phyloP scores from a whole-genome alignment of 495 filamentous ascomycete species.

The Aspergillus asperescens region DNA sequence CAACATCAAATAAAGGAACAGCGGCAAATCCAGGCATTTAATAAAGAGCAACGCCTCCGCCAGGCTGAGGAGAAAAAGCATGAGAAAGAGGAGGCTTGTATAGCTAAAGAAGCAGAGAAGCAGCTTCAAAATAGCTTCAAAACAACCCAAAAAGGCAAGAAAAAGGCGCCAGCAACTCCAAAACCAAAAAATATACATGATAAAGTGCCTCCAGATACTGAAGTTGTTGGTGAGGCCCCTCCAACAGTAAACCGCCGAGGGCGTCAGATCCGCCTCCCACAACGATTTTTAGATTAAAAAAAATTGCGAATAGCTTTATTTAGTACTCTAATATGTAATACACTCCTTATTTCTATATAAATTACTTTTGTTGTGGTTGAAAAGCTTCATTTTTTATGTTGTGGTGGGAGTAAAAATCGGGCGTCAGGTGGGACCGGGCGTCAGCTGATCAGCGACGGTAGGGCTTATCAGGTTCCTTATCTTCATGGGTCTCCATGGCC shows the following conservation, averaged over 20 bases:
- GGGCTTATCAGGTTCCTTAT: too few relatives aligned
- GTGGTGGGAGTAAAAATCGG: too few relatives aligned
- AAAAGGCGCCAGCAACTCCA: background rate
- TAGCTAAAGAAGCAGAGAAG: background rate
- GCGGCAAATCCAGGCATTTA: background rate
- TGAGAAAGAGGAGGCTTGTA: background rate
- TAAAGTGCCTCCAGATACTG: background rate
- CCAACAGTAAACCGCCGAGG: background rate
- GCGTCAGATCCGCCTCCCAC: too few relatives aligned
- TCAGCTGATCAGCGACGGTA: too few relatives aligned
- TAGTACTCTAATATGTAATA: too few relatives aligned
- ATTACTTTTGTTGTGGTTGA: too few relatives aligned
- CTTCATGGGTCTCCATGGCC: too few relatives aligned
- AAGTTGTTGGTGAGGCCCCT: background rate
- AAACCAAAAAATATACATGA: background rate
- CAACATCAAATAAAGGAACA: background rate
- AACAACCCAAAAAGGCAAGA: background rate
- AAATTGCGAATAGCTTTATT: too few relatives aligned
- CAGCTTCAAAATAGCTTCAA: conserved; percentile 2
- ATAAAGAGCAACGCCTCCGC: background rate
- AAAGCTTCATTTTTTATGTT: too few relatives aligned
- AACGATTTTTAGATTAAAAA: too few relatives aligned
- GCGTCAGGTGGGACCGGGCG: too few relatives aligned
- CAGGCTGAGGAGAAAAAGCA: background rate
- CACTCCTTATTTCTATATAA: too few relatives aligned